Evolutionary conservation across 2,329 filamentous ascomycete species (phyloP), one percentile per base, ranked within the genome.

Genomic region (Ceratocystis destructans): DNA sequence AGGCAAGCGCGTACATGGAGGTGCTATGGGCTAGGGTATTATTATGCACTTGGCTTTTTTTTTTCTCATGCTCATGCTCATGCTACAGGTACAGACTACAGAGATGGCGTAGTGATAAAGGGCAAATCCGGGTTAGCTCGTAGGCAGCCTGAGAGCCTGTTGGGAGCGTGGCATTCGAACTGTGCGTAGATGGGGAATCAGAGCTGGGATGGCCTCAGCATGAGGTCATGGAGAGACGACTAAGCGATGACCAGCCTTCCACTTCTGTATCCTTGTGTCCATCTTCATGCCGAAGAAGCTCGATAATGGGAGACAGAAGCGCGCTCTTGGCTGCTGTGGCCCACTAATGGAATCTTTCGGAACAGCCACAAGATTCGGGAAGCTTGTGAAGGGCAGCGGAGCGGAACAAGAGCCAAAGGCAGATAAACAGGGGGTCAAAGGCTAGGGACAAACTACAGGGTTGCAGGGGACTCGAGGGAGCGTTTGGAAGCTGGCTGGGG

Each of bases 331-430:
- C 25, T 8, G 48, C 4, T 15, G 48, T 28, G 48, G 22, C 22
- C 48, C 48, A 53, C 48, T 53, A 28, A 59, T 59, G 55, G 25
- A 59, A 59, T 59, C 28, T 59, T 59, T 59, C 28, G 12, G 55
- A 59, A 33, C 28, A 37, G 31, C 28, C 55, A 59, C 15, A 37
- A 20, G 28, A 20, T 59, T 59, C 55, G 12, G 55, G 55, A 25
- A 31, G 25, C 22, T 15, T 33, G 48, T 10, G 22, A 28, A n/a
- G 48, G 10, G 48, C 8, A 10, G 20, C 20, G 17, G 46, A 20
- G 46, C 17, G 48, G 48, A 53, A 53, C 48, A 3, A 15, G 48
- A 53, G 2, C 20, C 22, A 1, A 25, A 28, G 48, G 7, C n/a
- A 15, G 15, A n/a, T 15, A 46, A 46, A 46, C 12, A 46, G 45